phyloP scores from a whole-genome alignment of 2,329 filamentous ascomycete genomes.

The Aureobasidium sp. region DNA sequence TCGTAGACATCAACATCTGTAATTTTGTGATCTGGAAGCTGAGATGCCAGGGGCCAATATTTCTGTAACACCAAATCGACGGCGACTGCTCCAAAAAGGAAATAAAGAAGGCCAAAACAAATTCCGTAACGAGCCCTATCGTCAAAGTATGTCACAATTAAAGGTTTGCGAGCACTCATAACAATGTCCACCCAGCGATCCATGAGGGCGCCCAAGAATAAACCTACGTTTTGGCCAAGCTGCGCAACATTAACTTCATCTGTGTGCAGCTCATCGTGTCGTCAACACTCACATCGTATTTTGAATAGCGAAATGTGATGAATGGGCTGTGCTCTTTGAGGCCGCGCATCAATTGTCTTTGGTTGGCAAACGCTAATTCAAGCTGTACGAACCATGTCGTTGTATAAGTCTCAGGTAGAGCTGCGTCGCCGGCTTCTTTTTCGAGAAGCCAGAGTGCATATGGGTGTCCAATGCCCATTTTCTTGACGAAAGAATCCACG shows the following conservation, averaged over 20 bases:
- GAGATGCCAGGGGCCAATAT: conserved; percentile 16
- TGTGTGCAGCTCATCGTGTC: neutral
- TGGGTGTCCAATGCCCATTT: conserved; percentile 46
- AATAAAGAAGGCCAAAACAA: conserved; percentile 52
- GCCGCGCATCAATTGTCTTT: conserved; percentile 48
- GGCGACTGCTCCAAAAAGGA: conserved; percentile 50
- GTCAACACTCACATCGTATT: conserved; percentile 34
- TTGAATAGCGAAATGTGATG: conserved; percentile 52
- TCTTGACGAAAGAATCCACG: conserved; percentile 41
- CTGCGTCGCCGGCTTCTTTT: conserved; percentile 41
- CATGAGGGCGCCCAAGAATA: conserved; percentile 49
- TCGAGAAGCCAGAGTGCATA: conserved; percentile 49
- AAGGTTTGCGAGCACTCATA: conserved; percentile 33
- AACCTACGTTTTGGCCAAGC: conserved; percentile 47
- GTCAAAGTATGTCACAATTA: conserved; percentile 35
- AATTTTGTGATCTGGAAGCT: conserved; percentile 17
- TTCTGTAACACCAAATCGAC: conserved; percentile 43
- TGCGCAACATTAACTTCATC: neutral
- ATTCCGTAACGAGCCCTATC: conserved; percentile 40
- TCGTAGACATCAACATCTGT: conserved; percentile 8
- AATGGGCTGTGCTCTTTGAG: conserved; percentile 51
- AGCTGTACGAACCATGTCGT: conserved; percentile 53
- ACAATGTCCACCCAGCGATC: conserved; percentile 50
- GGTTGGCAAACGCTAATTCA: conserved; percentile 47
- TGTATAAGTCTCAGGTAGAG: conserved; percentile 47